Evolutionary conservation across 768 basidiomycete species (phyloP).

Genomic region (Gautieria morchelliformis): DNA sequence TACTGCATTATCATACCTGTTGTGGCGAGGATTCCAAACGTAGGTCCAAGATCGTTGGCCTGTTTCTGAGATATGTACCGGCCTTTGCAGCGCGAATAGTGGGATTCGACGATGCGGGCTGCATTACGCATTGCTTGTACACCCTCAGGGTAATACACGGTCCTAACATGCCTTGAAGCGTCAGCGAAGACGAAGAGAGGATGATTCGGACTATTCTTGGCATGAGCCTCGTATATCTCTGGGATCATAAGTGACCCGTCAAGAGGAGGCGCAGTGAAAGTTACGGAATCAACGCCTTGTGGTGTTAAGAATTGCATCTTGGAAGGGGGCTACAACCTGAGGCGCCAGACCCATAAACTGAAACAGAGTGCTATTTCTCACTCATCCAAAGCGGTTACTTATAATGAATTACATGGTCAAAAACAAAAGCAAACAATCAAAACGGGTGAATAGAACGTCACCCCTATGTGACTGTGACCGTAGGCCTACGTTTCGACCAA

Average conservation of each 20-base stretch:
- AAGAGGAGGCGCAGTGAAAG: not conserved
- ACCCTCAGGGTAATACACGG: not conserved
- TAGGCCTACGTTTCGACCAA: too few relatives aligned
- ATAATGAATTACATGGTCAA: too few relatives aligned
- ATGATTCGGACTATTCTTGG: not conserved
- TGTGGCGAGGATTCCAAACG: slow-evolving; percentile 9
- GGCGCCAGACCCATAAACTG: too few relatives aligned
- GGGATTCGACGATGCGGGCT: not conserved
- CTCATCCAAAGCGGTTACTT: too few relatives aligned
- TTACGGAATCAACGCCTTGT: not conserved
- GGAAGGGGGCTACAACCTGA: too few relatives aligned
- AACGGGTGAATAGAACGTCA: too few relatives aligned
- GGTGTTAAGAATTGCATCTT: too few relatives aligned
- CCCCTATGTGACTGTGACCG: too few relatives aligned
- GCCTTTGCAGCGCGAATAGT: not conserved
- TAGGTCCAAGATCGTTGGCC: not conserved
- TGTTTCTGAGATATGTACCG: too few relatives aligned
- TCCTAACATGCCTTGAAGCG: not conserved
- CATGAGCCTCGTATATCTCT: not conserved
- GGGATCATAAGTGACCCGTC: not conserved
- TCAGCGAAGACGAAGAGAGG: not conserved
- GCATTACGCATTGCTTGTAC: not conserved
- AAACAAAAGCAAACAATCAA: too few relatives aligned
- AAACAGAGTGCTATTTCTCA: too few relatives aligned
- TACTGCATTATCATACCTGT: not conserved